Evolutionary conservation across 176 grass and related monocot genomes (phyloP).

Genomic region (Pontederia paniculata): DNA sequence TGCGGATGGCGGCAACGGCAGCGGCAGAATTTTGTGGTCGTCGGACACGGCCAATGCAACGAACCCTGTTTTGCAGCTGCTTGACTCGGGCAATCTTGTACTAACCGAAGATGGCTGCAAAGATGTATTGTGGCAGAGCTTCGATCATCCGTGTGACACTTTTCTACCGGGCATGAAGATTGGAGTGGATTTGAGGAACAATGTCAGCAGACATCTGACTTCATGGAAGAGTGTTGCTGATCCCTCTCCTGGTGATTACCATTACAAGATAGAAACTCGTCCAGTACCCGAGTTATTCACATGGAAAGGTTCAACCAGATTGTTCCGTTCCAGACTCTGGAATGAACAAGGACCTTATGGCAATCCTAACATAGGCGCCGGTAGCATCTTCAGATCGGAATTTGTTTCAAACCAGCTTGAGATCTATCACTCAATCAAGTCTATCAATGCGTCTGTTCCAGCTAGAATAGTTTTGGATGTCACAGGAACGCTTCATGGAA

Average conservation of each 20-base stretch:
- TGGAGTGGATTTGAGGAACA: neutral
- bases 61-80: neutral
- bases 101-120: neutral
- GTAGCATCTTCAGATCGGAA: conserved; percentile 31
- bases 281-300: conserved; percentile 1
- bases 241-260: conserved; percentile 10
- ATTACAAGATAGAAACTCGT: neutral
- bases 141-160: conserved; percentile 10
- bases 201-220: neutral
- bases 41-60: neutral
- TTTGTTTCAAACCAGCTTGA: conserved; percentile 40
- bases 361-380: neutral
- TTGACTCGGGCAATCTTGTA: conserved; percentile 8
- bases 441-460: conserved; percentile 5
- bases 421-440: conserved; percentile 42
- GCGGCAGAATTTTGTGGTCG: neutral
- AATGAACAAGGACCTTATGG: neutral
- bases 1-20: no score
- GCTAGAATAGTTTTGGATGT: conserved; percentile 52
- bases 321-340: conserved; percentile 3
- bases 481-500: conserved; percentile 31
- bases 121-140: conserved; percentile 7
- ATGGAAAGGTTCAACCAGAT: neutral
- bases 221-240: conserved; percentile 11
- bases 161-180: conserved; percentile 10